phyloP scores from a whole-genome alignment of 2,329 filamentous ascomycete genomes.

The Tolypocladium ovalisporum region DNA sequence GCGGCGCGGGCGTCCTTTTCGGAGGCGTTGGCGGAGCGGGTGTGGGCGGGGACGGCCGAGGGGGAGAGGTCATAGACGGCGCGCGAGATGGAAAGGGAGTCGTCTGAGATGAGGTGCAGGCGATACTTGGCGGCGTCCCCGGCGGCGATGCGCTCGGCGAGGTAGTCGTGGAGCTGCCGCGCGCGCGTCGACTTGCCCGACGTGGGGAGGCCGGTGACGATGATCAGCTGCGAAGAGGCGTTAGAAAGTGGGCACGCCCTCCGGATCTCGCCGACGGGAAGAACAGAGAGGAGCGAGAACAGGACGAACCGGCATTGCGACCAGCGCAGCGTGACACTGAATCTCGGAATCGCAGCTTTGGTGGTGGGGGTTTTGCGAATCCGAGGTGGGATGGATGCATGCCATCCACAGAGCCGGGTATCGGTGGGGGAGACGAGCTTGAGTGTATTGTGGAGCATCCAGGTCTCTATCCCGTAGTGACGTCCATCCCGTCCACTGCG shows the following conservation, averaged over 20 bases:
- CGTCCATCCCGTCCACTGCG: no score
- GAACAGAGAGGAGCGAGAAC: background rate
- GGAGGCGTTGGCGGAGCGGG: conserved; percentile 58
- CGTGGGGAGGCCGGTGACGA: conserved; percentile 55
- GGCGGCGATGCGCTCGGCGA: conserved; percentile 43
- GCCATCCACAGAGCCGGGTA: background rate
- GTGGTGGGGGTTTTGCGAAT: background rate
- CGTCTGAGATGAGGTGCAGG: conserved; percentile 65
- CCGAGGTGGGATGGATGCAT: background rate
- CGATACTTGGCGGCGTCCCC: conserved; percentile 37
- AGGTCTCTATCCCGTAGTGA: background rate
- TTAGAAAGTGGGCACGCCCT: background rate
- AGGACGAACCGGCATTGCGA: conserved; percentile 3
- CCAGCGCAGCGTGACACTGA: background rate
- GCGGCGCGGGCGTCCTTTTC: conserved; percentile 76
- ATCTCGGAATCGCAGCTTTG: background rate
- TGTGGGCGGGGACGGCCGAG: conserved; percentile 39
- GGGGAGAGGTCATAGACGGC: conserved; percentile 58
- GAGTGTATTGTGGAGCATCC: background rate
- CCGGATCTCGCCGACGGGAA: background rate
- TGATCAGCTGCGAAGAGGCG: conserved; percentile 43
- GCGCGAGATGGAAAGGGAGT: conserved; percentile 57
- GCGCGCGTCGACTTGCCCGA: conserved; percentile 60
- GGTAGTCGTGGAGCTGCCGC: conserved; percentile 53
- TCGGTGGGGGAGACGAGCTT: background rate